A percentile compares a stretch with the other conserved stretches of the same genome.
Conservation (phyloP, 306 rosid genomes). For the Trifolium subterraneum region DNA sequence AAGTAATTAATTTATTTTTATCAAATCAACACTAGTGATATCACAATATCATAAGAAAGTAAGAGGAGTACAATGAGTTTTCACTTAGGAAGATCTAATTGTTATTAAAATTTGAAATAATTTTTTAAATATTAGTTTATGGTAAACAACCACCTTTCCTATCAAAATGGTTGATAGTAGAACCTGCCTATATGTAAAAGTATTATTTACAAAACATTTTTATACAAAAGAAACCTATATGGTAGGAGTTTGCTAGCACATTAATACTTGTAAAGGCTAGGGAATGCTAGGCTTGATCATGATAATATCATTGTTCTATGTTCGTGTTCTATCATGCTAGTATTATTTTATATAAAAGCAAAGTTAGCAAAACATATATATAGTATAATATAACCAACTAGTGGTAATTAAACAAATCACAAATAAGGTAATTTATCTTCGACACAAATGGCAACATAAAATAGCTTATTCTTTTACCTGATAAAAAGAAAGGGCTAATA, state of each 20-base stretch:
- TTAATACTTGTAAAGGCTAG: slow-evolving; percentile 51
- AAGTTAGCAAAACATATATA: slow-evolving; percentile 23
- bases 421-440: slow-evolving; percentile 21
- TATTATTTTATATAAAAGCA: neutral
- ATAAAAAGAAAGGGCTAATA: slow-evolving; percentile 15
- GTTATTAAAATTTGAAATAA: too few relatives aligned
- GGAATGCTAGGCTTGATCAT: slow-evolving; percentile 22
- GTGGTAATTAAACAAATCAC: slow-evolving; percentile 35
- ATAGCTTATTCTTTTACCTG: slow-evolving; percentile 15
- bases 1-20: too few relatives aligned
- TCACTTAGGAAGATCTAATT: too few relatives aligned
- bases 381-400: neutral
- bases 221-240: slow-evolving; percentile 29
- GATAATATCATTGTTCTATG: slow-evolving; percentile 3
- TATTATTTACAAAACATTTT: slow-evolving; percentile 19
- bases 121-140: too few relatives aligned
- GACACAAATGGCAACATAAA: slow-evolving; percentile 17
- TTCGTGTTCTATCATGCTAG: slow-evolving; percentile 21
- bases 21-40: too few relatives aligned
- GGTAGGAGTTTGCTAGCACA: slow-evolving; percentile 36
- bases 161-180: too few relatives aligned
- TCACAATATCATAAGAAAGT: too few relatives aligned
- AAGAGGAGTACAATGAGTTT: too few relatives aligned
- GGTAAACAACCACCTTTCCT: too few relatives aligned
- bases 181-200: neutral